phyloP scores from a whole-genome alignment of 495 filamentous ascomycete species.

The Gamarada debralockiae region DNA sequence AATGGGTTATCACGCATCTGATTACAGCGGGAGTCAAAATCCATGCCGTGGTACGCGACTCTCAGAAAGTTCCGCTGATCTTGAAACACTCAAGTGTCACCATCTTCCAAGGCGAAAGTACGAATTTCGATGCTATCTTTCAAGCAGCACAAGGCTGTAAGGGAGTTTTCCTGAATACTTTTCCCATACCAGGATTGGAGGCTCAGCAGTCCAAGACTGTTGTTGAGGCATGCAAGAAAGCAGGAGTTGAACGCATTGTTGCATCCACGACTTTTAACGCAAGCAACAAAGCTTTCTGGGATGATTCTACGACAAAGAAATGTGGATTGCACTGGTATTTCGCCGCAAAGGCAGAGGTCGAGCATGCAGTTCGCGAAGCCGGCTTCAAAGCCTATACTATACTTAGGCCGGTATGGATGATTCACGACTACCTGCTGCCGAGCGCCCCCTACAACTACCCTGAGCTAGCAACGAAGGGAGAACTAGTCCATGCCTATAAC shows the following conservation, averaged over 20 bases:
- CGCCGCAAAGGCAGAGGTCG: constrained; percentile 34
- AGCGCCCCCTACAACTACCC: constrained; percentile 33
- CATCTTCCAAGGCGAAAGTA: constrained; percentile 36
- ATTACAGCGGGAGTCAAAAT: constrained; percentile 30
- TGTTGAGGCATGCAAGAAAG: constrained; percentile 36
- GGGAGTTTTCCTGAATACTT: constrained; percentile 45
- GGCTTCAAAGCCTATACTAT: constrained; percentile 43
- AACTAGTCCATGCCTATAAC: constrained; percentile 23
- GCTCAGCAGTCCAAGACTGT: constrained; percentile 34
- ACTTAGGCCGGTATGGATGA: constrained; percentile 43
- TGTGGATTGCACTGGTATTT: constrained; percentile 27
- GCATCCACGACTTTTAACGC: constrained; percentile 34
- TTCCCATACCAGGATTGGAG: constrained; percentile 28
- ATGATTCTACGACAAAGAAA: constrained; percentile 20
- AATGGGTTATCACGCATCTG: constrained; percentile 34
- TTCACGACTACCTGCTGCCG: constrained; percentile 37
- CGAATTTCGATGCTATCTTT: constrained; percentile 34
- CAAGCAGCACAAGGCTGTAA: constrained; percentile 33
- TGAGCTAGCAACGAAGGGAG: constrained; percentile 32
- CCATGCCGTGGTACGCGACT: constrained; percentile 37
- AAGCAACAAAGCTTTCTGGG: constrained; percentile 23
- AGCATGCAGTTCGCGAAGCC: constrained; percentile 32
- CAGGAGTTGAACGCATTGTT: constrained; percentile 33
- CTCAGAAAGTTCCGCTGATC: constrained; percentile 24
- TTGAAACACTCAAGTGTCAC: constrained; percentile 31